phyloP scores from a whole-genome alignment of 805 yeast genomes.

The Metschnikowia sp. region DNA sequence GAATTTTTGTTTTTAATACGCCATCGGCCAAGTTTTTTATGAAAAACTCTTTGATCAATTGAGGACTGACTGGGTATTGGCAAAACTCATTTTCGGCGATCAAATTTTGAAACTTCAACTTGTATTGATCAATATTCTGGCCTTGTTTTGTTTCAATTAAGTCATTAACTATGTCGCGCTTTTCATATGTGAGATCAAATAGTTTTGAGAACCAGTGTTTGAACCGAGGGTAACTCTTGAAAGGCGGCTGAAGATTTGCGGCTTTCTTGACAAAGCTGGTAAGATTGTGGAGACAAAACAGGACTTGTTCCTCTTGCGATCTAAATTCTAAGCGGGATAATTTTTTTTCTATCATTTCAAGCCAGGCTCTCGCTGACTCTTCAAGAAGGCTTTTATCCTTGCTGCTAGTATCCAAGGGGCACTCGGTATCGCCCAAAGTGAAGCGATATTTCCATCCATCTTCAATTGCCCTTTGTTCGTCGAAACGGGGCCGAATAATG shows the following conservation, averaged over 20 bases:
- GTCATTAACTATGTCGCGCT: slow-evolving; percentile 5
- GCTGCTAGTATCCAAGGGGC: slow-evolving; percentile 4
- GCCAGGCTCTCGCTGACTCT: slow-evolving; percentile 2
- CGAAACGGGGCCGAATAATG: neutral
- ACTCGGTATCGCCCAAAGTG: slow-evolving; percentile 7
- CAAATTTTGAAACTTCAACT: slow-evolving; percentile 3
- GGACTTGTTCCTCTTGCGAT: slow-evolving; percentile 7
- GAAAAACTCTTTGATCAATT: slow-evolving; percentile 7
- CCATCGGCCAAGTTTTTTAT: slow-evolving; percentile 6
- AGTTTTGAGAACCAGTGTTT: slow-evolving; percentile 4
- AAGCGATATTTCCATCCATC: slow-evolving; percentile 8
- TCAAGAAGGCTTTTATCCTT: slow-evolving; percentile 4
- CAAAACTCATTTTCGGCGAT: slow-evolving; percentile 8
- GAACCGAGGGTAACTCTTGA: slow-evolving; percentile 7
- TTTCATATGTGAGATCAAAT: slow-evolving; percentile 2
- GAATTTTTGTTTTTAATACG: neutral
- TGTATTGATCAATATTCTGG: slow-evolving; percentile 2
- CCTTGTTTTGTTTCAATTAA: slow-evolving; percentile 2
- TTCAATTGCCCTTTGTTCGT: slow-evolving; percentile 1
- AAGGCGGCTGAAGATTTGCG: slow-evolving; percentile 6
- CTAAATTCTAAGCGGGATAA: neutral
- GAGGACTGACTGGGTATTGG: slow-evolving; percentile 8
- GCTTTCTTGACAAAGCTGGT: slow-evolving; percentile 3
- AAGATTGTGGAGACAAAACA: slow-evolving; percentile 7
- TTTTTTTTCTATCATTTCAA: neutral